Evolutionary conservation across 192 early-diverging fungal genomes (phyloP).

Genomic region (Podila clonocystis): DNA sequence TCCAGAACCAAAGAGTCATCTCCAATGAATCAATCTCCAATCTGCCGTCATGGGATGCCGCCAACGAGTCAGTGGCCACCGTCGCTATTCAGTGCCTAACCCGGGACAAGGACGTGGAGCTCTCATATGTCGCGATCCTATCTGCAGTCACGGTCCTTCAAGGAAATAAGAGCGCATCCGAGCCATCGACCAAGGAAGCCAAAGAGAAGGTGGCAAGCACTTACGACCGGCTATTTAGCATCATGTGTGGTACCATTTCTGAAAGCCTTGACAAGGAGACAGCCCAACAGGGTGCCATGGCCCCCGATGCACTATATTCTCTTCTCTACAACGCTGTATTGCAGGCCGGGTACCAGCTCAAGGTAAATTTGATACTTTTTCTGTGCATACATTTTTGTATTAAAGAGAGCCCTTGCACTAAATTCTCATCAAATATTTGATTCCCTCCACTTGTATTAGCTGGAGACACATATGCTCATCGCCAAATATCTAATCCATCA

Average conservation of each 20-base stretch:
- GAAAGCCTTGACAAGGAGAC: slow-evolving; percentile 28
- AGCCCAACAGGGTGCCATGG: slow-evolving; percentile 33
- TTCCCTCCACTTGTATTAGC: slow-evolving; percentile 2
- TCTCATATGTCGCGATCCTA: slow-evolving; percentile 42
- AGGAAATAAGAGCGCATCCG: slow-evolving; percentile 9
- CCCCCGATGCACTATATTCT: slow-evolving; percentile 29
- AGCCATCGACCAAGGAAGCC: slow-evolving; percentile 6
- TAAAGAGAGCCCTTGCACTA: neutral
- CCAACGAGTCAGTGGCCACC: slow-evolving; percentile 31
- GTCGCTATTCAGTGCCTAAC: slow-evolving; percentile 27
- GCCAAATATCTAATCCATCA: slow-evolving; percentile 29
- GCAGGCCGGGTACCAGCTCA: slow-evolving; percentile 34
- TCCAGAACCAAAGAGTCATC: neutral
- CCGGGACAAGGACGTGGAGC: slow-evolving; percentile 38
- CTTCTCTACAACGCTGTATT: slow-evolving; percentile 34
- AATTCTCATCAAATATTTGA: slow-evolving; percentile 4
- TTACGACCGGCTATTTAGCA: slow-evolving; percentile 27
- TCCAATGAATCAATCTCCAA: neutral
- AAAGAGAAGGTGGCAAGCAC: slow-evolving; percentile 3
- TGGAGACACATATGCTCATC: slow-evolving; percentile 27
- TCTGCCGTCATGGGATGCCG: slow-evolving; percentile 35
- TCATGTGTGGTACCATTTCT: slow-evolving; percentile 19
- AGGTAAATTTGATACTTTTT: slow-evolving; percentile 3
- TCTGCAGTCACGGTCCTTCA: slow-evolving; percentile 41
- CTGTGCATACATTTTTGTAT: neutral